These are phyloP conservation scores for Coccinonectria pachysandricola DNA, from an alignment of 2,329 filamentous ascomycete species.

Conservation along the genomic window DNA sequence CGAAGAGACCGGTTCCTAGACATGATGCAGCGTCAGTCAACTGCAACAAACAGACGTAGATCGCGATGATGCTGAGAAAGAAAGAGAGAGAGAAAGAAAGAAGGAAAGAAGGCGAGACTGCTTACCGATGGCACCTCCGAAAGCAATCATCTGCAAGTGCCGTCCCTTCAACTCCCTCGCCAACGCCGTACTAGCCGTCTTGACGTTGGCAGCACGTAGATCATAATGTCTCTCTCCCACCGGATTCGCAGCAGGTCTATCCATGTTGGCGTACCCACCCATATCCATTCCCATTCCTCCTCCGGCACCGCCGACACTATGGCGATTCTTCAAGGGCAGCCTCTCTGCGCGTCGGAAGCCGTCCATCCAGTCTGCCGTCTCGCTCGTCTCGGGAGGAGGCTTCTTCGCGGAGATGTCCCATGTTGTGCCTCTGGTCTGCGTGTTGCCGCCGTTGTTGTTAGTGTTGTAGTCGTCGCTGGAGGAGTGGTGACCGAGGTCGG, in stretches of 20 bases:
- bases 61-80: no score
- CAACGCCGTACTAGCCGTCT: slow-evolving; percentile 67
- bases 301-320: background rate
- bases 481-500: slow-evolving; percentile 1
- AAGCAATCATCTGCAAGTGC: slow-evolving; percentile 96
- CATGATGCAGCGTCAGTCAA: no score
- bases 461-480: background rate
- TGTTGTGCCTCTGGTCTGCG: slow-evolving; percentile 4
- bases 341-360: slow-evolving; percentile 13
- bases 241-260: no score
- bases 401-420: slow-evolving; percentile 7
- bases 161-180: slow-evolving; percentile 69
- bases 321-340: slow-evolving; percentile 1
- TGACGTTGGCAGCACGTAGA: slow-evolving; percentile 49
- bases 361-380: slow-evolving; percentile 11
- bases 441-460: slow-evolving; percentile 1
- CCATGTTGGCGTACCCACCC: background rate
- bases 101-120: background rate
- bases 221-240: slow-evolving; percentile 41
- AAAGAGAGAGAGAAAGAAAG: background rate
- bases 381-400: slow-evolving; percentile 1
- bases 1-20: slow-evolving; percentile 71
- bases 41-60: no score
- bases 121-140: slow-evolving; percentile 77
- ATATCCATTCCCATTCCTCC: slow-evolving; percentile 1